phyloP scores from a whole-genome alignment of 257 asterid genomes.

The Primulina eburnea region DNA sequence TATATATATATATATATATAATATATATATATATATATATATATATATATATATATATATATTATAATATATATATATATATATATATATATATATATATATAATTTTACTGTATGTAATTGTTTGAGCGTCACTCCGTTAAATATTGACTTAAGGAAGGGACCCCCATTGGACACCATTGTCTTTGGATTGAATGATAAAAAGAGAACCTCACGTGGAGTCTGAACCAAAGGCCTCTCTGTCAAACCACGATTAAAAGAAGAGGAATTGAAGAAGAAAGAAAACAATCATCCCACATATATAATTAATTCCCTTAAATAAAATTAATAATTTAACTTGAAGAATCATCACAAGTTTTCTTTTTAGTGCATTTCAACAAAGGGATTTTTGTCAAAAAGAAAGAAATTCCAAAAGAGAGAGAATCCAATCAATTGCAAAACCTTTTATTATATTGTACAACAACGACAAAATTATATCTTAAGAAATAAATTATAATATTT shows the following conservation, averaged over 20 bases:
- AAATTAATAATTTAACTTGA: slow-evolving; percentile 8
- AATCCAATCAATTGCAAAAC: neutral
- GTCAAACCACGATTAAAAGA: slow-evolving; percentile 49
- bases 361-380: slow-evolving; percentile 29
- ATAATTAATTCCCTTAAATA: neutral
- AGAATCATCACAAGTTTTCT: slow-evolving; percentile 17
- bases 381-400: slow-evolving; percentile 42
- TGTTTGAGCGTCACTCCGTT: too few relatives aligned
- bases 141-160: slow-evolving; percentile 12
- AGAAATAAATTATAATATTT: too few relatives aligned
- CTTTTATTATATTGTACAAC: too few relatives aligned
- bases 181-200: slow-evolving; percentile 96
- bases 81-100: too few relatives aligned
- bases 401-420: neutral
- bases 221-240: slow-evolving; percentile 67
- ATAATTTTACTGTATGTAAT: too few relatives aligned
- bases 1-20: too few relatives aligned
- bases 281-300: neutral
- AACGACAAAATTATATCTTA: too few relatives aligned
- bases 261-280: neutral
- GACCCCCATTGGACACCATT: slow-evolving; percentile 60
- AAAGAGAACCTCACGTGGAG: slow-evolving; percentile 99
- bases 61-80: too few relatives aligned
- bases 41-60: too few relatives aligned
- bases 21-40: too few relatives aligned